phyloP scores from a whole-genome alignment of 805 yeast species.

The Candida boidinii region DNA sequence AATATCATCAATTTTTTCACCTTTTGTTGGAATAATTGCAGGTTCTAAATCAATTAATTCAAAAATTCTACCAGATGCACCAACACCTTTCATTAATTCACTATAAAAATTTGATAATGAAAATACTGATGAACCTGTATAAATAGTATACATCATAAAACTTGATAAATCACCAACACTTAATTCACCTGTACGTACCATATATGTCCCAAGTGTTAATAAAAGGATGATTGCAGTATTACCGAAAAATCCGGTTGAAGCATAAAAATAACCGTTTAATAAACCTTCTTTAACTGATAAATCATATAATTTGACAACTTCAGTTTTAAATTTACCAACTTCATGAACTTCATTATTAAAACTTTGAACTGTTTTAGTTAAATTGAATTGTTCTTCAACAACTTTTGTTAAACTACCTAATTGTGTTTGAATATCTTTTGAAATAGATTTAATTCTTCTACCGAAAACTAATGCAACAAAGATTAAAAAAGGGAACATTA shows the following conservation, averaged over 20 bases:
- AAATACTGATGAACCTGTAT: slow-evolving; percentile 87
- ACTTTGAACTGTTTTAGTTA: slow-evolving; percentile 80
- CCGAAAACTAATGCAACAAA: slow-evolving; percentile 80
- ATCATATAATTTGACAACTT: slow-evolving; percentile 54
- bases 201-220: slow-evolving; percentile 69
- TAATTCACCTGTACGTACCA: slow-evolving; percentile 70
- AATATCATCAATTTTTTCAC: slow-evolving; percentile 33
- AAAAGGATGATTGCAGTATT: slow-evolving; percentile 72
- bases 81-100: slow-evolving; percentile 94
- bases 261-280: slow-evolving; percentile 67
- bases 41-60: slow-evolving; percentile 80
- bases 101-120: slow-evolving; percentile 88
- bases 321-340: slow-evolving; percentile 63
- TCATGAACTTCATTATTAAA: slow-evolving; percentile 81
- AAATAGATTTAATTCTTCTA: slow-evolving; percentile 60
- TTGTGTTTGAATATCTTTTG: slow-evolving; percentile 72
- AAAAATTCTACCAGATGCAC: slow-evolving; percentile 88
- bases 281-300: slow-evolving; percentile 76
- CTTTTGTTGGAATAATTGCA: slow-evolving; percentile 56
- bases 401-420: slow-evolving; percentile 83
- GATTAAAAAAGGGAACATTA: slow-evolving; percentile 78
- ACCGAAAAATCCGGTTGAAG: slow-evolving; percentile 78
- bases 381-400: slow-evolving; percentile 84
- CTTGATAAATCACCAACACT: slow-evolving; percentile 86
- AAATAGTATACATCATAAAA: slow-evolving; percentile 92